Evolutionary conservation across 805 yeast species (phyloP), one percentile per base, ranked within the genome.

Genomic region (Candida piceae): DNA sequence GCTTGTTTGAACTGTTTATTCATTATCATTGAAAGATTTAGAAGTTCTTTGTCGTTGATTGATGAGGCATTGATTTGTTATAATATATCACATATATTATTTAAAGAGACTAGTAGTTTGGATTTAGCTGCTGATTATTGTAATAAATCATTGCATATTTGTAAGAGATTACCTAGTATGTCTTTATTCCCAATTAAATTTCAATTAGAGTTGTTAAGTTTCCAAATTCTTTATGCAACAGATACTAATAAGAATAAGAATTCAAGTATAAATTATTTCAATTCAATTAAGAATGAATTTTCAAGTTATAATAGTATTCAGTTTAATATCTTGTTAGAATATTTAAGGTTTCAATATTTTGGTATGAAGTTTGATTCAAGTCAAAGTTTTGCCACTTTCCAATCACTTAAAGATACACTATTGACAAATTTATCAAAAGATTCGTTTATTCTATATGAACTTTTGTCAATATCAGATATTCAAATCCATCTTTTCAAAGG

Each of bases 81-180:
- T 35, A 58, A 57, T 28, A 44, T 72, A 8, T 66, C 74, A 0
- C 48, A 48, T 10, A 32, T 70, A 4, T 59, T 66, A 35, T 59
- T 62, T 32, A 41, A 42, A 18, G 79, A 74, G 38, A 73, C 78
- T 0, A 53, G 53, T 3, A 63, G 65, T 42, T 43, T 55, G 13
- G 62, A 62, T 20, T 44, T 55, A 26, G 78, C 79, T 0, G 67
- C 67, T 12, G 63, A 60, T 9, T 64, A 50, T 32, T 50, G 58
- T 32, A 36, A 40, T 15, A 49, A 50, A 53, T 55, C 60, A 46
- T 21, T 63, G 41, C 52, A 54, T 23, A 31, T 55, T 21, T 45
- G 51, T 18, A 23, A 40, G 15, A 40, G 47, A 23, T 41, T 47
- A n/a, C 49, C 58, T 41, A 45, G 58, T 24, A 40, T 56, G 6